Evolutionary conservation across 2,329 filamentous ascomycete species (phyloP).

Genomic region (Ceratocystis colombiana): DNA sequence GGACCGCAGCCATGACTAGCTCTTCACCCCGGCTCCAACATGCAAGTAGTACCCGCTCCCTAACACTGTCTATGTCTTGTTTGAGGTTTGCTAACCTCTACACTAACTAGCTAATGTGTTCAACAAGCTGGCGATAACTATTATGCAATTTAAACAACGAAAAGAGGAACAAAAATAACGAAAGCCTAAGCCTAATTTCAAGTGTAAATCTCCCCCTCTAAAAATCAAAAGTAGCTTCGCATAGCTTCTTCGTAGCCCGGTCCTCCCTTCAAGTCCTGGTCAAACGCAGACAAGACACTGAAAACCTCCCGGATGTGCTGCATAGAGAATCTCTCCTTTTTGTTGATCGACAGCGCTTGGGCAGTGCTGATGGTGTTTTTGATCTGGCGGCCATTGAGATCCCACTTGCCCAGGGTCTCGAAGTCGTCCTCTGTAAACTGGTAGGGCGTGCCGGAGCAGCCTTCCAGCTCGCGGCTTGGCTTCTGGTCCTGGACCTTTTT

Average conservation of each 20-base stretch:
- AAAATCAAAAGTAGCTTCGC: conserved; percentile 58
- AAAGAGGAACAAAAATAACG: background rate
- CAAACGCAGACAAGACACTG: conserved; percentile 75
- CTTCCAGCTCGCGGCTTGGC: conserved; percentile 37
- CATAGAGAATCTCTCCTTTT: conserved; percentile 62
- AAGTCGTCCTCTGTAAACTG: conserved; percentile 33
- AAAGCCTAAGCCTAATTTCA: background rate
- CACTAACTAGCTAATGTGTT: no score
- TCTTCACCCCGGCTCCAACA: no score
- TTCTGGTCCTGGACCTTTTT: conserved; percentile 59
- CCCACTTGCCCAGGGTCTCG: conserved; percentile 35
- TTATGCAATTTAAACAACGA: background rate
- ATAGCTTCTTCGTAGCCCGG: conserved; percentile 73
- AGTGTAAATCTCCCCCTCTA: background rate
- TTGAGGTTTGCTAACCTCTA: no score
- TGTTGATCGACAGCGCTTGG: conserved; percentile 70
- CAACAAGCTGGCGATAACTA: background rate
- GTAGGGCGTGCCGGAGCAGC: background rate
- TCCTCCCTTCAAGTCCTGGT: conserved; percentile 71
- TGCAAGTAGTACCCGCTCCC: no score
- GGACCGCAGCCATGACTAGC: no score
- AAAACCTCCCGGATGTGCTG: conserved; percentile 70
- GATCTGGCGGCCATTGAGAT: conserved; percentile 40
- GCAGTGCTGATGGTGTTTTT: conserved; percentile 44
- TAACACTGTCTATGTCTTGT: no score